Base-by-base conservation (phyloP, 331 rosid species). In the Acacia pycnantha region DNA sequence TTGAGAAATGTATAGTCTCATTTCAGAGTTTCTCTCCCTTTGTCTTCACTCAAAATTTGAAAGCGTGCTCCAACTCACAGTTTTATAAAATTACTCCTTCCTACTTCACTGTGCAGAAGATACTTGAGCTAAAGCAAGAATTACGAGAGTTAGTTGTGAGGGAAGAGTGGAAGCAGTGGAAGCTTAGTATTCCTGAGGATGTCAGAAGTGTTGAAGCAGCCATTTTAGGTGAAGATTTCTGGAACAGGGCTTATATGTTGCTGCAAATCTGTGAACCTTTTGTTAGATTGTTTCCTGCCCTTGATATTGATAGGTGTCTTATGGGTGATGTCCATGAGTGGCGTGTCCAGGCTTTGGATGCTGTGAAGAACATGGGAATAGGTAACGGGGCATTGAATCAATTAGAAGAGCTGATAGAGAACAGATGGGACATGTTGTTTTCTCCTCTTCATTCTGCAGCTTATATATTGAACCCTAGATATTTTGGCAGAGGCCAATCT, bases 361-460 rank as follows among this genome's bases (percentile, higher is more conserved):
- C 82, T 1, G 43, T 84, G 27, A 91, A 82, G 76, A 76, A 77
- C 67, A 76, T 79, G 51, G 90, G 89, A 74, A 75, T 82, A 26
- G 89, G 83, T 51, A 41, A 76, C 8, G 24, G 69, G 62, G 77
- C 51, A 66, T 65, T 81, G 73, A 88, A 76, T 73, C 86, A 84
- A 31, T 77, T 91, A 78, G 91, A 91, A 73, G 82, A 87, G 76
- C 84, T 91, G 76, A 82, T 87, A 76, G 89, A 88, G 73, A 86
- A 84, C 81, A 78, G 80, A 79, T 89, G 94, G 92, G 90, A 86
- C 47, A 82, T 69, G 73, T 79, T 91, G 37, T 89, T 91, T 71
- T 91, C 89, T 44, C 91, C 91, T 69, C 92, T 87, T 78, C 94
- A 89, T 79, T 87, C 91, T 51, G 88, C 90, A 31, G 89, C 89